Evolutionary conservation across 2,329 filamentous ascomycete species (phyloP).

Genomic region (Graphilbum sp.): DNA sequence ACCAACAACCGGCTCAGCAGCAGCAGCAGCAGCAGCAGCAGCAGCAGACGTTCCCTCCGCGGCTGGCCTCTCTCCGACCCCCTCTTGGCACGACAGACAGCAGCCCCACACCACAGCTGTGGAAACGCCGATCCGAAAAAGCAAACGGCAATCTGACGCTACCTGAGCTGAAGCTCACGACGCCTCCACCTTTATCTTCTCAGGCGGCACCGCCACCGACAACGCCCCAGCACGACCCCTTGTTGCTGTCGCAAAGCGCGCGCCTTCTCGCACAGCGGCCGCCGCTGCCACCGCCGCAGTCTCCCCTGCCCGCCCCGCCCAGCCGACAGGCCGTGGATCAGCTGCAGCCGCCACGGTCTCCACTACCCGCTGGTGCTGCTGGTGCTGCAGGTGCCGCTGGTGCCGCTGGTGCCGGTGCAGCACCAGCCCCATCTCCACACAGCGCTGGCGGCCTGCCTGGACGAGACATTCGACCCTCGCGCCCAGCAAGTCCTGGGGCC

Average conservation of each 20-base stretch:
- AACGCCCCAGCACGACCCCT: neutral
- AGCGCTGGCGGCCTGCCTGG: conserved; percentile 11
- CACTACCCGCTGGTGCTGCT: neutral
- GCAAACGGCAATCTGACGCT: conserved; percentile 29
- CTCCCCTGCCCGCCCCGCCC: conserved; percentile 6
- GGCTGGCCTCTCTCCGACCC: conserved; percentile 5
- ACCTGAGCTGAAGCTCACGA: conserved; percentile 29
- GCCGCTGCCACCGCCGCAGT: conserved; percentile 5
- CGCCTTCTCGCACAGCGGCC: neutral
- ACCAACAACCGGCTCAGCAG: neutral
- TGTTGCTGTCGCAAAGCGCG: conserved; percentile 1
- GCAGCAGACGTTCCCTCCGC: conserved; percentile 3
- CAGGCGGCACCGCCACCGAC: neutral
- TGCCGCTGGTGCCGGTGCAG: no score
- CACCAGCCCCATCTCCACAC: neutral
- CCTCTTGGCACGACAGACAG: neutral
- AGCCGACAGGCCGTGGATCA: neutral
- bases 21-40: neutral
- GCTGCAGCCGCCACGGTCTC: conserved; percentile 3
- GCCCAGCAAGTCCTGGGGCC: conserved; percentile 2
- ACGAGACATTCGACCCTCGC: conserved; percentile 15
- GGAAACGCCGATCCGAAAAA: conserved; percentile 35
- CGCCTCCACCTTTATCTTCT: conserved; percentile 14
- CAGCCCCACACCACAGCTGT: conserved; percentile 20
- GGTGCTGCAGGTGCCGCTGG: no score